Evolutionary conservation across 176 grass and related monocot genomes (phyloP).

Genomic region (Carex cristatella): DNA sequence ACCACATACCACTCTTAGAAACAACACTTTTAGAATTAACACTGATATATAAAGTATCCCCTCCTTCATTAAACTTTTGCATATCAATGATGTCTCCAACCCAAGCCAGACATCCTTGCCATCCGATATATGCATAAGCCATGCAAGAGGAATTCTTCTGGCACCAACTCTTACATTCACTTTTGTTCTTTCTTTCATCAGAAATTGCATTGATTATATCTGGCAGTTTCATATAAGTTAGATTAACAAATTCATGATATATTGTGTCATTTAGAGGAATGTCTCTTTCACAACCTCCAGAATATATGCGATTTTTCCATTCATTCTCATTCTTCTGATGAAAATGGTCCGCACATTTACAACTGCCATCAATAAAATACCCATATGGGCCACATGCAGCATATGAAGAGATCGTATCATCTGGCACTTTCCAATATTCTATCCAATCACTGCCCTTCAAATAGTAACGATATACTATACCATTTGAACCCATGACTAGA

Average conservation of each 20-base stretch:
- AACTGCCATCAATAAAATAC: neutral
- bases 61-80: neutral
- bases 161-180: neutral
- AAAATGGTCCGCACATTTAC: neutral
- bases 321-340: neutral
- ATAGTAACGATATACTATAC: neutral
- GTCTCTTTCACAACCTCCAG: neutral
- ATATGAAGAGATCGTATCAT: neutral
- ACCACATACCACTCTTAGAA: neutral
- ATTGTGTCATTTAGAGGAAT: neutral
- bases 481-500: neutral
- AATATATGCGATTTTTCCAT: neutral
- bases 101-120: slow-evolving; percentile 11
- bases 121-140: neutral
- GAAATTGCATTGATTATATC: slow-evolving; percentile 10
- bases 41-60: neutral
- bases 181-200: neutral
- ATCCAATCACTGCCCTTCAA: neutral
- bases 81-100: slow-evolving; percentile 2
- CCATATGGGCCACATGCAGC: neutral
- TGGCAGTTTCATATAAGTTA: neutral
- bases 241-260: neutral
- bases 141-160: neutral
- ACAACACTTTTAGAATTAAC: neutral
- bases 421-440: neutral